Evolutionary conservation across 192 early-diverging fungal species (phyloP).

Genomic region (Radiomyces spectabilis): DNA sequence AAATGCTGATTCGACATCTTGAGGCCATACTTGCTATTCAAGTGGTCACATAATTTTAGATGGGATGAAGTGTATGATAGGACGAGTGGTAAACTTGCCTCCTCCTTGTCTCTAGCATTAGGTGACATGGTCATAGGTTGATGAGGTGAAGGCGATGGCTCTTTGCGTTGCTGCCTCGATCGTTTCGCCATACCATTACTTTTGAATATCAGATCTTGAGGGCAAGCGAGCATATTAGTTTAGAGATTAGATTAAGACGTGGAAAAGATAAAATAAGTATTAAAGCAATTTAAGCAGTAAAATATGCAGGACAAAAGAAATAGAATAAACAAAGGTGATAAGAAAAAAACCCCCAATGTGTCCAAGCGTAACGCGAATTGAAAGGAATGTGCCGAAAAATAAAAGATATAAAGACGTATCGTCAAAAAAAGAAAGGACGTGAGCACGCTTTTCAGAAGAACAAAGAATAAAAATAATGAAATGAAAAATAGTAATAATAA

Average conservation of each 20-base stretch:
- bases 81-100: conserved; percentile 2
- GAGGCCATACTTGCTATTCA: conserved; percentile 46
- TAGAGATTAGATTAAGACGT: not conserved
- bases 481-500: no score
- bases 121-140: conserved; percentile 1
- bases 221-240: conserved; percentile 12
- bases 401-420: no score
- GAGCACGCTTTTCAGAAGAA: no score
- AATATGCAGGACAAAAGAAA: not conserved
- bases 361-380: no score
- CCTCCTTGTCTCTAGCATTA: conserved; percentile 18
- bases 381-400: no score
- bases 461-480: no score
- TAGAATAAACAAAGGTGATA: not conserved
- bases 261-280: not conserved
- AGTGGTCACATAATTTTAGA: not conserved
- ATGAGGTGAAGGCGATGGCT: not conserved
- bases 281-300: not conserved
- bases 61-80: not conserved
- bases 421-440: no score
- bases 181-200: conserved; percentile 1
- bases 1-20: conserved; percentile 51
- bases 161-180: conserved; percentile 1
- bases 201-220: conserved; percentile 18
- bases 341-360: no score